Percentiles rank a stretch among this genome's conserved stretches.
These are phyloP conservation scores for Mucor lusitanicus DNA, from an alignment of 371 early-diverging fungal species.

Conservation along the genomic window DNA sequence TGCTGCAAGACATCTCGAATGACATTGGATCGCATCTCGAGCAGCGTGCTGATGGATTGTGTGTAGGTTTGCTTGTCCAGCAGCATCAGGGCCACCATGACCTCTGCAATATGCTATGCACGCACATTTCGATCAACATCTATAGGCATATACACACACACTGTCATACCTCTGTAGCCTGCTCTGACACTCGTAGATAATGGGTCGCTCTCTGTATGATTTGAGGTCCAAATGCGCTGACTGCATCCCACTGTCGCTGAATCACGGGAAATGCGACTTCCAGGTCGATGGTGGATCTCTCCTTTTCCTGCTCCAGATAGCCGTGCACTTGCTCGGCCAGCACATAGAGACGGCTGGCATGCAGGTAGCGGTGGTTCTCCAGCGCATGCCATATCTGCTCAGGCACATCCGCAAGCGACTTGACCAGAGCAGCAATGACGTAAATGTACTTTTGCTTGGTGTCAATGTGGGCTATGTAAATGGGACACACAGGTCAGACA, in stretches of 20 bases:
- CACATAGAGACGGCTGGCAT: constrained; percentile 70
- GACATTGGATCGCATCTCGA: constrained; percentile 42
- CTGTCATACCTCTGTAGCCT: constrained; percentile 52
- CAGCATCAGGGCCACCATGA: constrained; percentile 63
- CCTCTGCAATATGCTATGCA: constrained; percentile 57
- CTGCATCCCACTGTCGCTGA: constrained; percentile 86
- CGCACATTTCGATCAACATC: background rate
- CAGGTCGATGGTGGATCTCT: constrained; percentile 26
- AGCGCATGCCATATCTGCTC: constrained; percentile 88
- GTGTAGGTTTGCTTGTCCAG: constrained; percentile 53
- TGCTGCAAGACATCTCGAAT: constrained; percentile 36
- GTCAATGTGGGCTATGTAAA: constrained; percentile 38
- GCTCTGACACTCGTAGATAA: constrained; percentile 50
- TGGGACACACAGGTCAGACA: too few relatives aligned
- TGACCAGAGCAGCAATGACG: constrained; percentile 76
- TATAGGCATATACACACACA: background rate
- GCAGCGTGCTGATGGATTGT: constrained; percentile 38
- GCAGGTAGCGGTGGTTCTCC: constrained; percentile 69
- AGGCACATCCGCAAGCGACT: constrained; percentile 83
- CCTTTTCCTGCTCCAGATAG: constrained; percentile 55
- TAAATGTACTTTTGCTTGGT: constrained; percentile 61
- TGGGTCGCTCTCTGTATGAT: constrained; percentile 66
- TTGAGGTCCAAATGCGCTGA: constrained; percentile 72
- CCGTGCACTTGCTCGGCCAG: constrained; percentile 69
- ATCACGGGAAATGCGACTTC: constrained; percentile 79